Percentiles rank a stretch among this genome's conserved stretches.
phyloP scores from a whole-genome alignment of 78 protist species.

The Cavenderia fasciculata region DNA sequence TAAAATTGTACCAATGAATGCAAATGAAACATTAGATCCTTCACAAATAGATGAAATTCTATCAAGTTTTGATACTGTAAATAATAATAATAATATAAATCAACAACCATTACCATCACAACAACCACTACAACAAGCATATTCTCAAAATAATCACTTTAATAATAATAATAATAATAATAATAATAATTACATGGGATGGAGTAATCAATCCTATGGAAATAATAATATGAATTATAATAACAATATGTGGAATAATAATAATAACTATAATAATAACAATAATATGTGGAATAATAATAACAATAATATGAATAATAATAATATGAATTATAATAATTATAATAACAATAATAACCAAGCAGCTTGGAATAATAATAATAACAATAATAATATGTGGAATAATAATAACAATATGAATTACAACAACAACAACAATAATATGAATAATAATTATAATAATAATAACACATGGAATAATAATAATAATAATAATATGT shows the following conservation, averaged over 20 bases:
- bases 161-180: background rate
- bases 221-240: background rate
- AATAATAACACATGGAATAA: too few species aligned
- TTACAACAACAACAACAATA: too few species aligned
- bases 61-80: background rate
- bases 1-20: constrained; percentile 1
- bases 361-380: background rate
- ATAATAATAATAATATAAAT: background rate
- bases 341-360: background rate
- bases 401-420: background rate
- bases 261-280: background rate
- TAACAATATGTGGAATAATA: background rate
- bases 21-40: background rate
- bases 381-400: background rate
- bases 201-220: background rate
- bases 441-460: too few species aligned
- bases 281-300: background rate
- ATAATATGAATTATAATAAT: background rate
- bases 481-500: too few species aligned
- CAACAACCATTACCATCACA: background rate
- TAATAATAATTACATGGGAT: background rate
- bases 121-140: background rate
- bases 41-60: background rate
- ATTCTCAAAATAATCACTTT: background rate
- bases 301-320: background rate